Base-by-base conservation (phyloP, 148 eudicot genomes). In the Cornus controversa region DNA sequence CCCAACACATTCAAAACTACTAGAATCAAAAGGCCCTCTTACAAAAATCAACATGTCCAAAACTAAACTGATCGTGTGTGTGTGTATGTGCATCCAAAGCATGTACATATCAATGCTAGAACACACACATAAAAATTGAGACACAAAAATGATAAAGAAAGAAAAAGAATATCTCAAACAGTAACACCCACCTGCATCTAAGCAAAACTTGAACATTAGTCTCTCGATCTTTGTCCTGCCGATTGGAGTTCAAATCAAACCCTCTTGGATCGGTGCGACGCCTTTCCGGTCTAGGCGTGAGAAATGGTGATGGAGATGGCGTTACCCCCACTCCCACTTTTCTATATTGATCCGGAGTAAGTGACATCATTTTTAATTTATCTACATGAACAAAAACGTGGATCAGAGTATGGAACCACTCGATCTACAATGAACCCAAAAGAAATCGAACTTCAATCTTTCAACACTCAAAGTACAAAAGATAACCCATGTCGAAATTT, bases 181-280 rank as follows among this genome's bases (percentile, higher is more conserved):
- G 45, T 40, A n/a, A 25, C 69, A 65, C 57, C 64, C 66, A 94
- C 98, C 98, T 92, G 97, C 98, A 94, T 87, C 98, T 77, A 9
- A 94, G 93, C 73, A 94, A 67, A 31, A 94, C 98, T 86, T 92
- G 97, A 15, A 92, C 92, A 73, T 91, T 92, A 71, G 87, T 89
- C 78, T 87, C 95, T 11, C 86, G 83, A 37, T 94, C 94, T 79
- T 63, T 87, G 36, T 91, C 98, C 29, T 78, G 86, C 45, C 89
- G 86, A 82, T 54, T 85, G 7, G 80, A 81, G 64, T 82, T 83
- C 71, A 79, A 80, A 5, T 92, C 97, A 42, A 78, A 72, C 14
- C 79, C 85, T 67, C 94, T 85, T 1, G 86, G 71, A 66, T 91
- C 91, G 0, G 81, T 66, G 2, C 97, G 85, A 34, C 84, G 77